Evolutionary conservation across 371 early-diverging fungal species (phyloP), one percentile per base, ranked within the genome.

Genomic region (Mucor lusitanicus): DNA sequence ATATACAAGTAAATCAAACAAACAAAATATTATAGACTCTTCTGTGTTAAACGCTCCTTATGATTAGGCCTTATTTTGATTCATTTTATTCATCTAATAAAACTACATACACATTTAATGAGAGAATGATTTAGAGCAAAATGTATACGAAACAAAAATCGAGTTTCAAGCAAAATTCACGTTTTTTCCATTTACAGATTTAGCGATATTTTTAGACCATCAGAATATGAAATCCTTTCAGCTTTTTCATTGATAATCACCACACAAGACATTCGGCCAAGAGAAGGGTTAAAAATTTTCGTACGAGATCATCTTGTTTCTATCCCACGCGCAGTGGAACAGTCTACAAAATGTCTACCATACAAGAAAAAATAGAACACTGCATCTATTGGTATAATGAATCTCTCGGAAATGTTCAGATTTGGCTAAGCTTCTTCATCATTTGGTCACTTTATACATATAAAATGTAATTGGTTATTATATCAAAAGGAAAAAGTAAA

Each of bases 401-500:
- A 50, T 25, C 25, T 50, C 50, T 25, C 50, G 25, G 50, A 25
- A 50, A 50, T n/a, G 33, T 61, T 61, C 61, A 61, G 61, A 61
- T 61, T 61, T 61, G 61, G 61, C 61, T 61, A 61, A 61, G 61
- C 61, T 61, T 61, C 61, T 61, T 61, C 61, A 61, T 61, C 61
- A 61, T 48, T 61, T 61, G 61, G 61, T 55, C 56, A 25, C 23
- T 50, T 50, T 19, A 19, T 44, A 19, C 57, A 57, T 25, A 23
- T 30, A 53, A 50, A 53, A 28, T 30, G 32, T 32, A 55, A 55
- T 55, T 46, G 1, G 19, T 42, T 37, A n/a, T 30, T 6, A 46
- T 37, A n/a, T 30, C 30, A 46, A 48, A 19, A 17, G 19, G 28
- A 44, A 55, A 32, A 64, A 3, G 21, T 13, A 64, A 23, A 8